Conservation (phyloP, 768 basidiomycete genomes). For the Podaxis sp. region DNA sequence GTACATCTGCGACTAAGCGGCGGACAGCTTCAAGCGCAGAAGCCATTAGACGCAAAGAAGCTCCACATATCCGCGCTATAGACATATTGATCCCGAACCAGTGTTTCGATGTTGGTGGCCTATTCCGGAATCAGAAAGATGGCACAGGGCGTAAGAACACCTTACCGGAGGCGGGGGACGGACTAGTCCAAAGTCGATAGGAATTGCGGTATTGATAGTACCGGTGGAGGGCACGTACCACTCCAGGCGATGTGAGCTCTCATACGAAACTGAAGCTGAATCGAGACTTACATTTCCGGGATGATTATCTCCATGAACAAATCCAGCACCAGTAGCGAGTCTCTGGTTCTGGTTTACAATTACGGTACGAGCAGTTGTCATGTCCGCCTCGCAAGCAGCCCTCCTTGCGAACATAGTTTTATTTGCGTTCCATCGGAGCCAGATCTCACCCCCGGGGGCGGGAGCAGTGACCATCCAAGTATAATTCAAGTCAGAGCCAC, state of each 20-base stretch:
- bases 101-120: not conserved
- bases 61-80: not conserved
- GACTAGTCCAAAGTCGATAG: not conserved
- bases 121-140: not conserved
- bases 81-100: not conserved
- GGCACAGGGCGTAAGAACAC: not conserved
- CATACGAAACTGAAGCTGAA: not conserved
- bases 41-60: no score
- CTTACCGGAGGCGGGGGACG: not conserved
- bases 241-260: not conserved
- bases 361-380: not conserved
- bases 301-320: slow-evolving; percentile 1
- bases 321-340: not conserved
- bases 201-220: not conserved
- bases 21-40: no score
- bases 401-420: not conserved
- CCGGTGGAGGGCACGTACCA: not conserved
- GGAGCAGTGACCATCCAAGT: not conserved
- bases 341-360: not conserved
- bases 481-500: not conserved
- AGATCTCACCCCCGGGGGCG: not conserved
- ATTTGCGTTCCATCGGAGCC: not conserved
- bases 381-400: not conserved
- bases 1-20: no score
- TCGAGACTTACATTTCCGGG: not conserved